These are phyloP conservation scores for Aspergillus ostianus DNA, from an alignment of 495 filamentous ascomycete species.

Conservation along the genomic window DNA sequence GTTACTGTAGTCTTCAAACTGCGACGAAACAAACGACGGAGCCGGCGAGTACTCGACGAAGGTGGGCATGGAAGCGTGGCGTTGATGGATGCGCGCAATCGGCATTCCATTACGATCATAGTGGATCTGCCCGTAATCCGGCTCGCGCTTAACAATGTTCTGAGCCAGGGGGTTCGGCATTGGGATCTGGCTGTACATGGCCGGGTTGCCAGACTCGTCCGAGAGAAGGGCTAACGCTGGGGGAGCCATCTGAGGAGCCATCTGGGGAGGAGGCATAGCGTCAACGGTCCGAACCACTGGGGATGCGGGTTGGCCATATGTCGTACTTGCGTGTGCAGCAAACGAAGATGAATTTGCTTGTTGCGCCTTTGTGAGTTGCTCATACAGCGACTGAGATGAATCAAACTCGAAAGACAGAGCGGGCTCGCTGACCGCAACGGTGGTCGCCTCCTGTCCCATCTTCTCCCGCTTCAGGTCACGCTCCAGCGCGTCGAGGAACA, in stretches of 20 bases:
- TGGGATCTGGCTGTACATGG: slow-evolving; percentile 66
- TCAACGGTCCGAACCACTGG: slow-evolving; percentile 88
- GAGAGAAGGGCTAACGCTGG: slow-evolving; percentile 74
- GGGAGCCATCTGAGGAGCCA: slow-evolving; percentile 65
- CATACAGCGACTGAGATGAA: slow-evolving; percentile 97
- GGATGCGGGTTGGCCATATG: slow-evolving; percentile 79
- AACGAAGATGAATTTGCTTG: slow-evolving; percentile 97
- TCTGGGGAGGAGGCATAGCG: slow-evolving; percentile 79
- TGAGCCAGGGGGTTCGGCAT: slow-evolving; percentile 61
- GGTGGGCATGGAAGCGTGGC: slow-evolving; percentile 94
- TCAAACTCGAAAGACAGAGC: slow-evolving; percentile 98
- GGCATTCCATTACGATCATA: slow-evolving; percentile 92
- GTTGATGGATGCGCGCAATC: slow-evolving; percentile 75
- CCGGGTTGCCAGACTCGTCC: slow-evolving; percentile 76
- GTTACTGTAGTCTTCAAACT: slow-evolving; percentile 96
- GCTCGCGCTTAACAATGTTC: slow-evolving; percentile 77
- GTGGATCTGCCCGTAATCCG: slow-evolving; percentile 71
- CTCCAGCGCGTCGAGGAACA: slow-evolving; percentile 96
- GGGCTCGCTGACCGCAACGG: slow-evolving; percentile 91
- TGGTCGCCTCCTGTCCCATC: slow-evolving; percentile 98
- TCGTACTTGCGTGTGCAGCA: slow-evolving; percentile 73
- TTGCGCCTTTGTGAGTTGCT: slow-evolving; percentile 99
- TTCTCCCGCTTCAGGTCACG: slow-evolving; percentile 98
- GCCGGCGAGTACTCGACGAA: slow-evolving; percentile 98
- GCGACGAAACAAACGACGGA: slow-evolving; percentile 94